phyloP scores from a whole-genome alignment of 2,329 filamentous ascomycete species.

The Amphichorda felina region DNA sequence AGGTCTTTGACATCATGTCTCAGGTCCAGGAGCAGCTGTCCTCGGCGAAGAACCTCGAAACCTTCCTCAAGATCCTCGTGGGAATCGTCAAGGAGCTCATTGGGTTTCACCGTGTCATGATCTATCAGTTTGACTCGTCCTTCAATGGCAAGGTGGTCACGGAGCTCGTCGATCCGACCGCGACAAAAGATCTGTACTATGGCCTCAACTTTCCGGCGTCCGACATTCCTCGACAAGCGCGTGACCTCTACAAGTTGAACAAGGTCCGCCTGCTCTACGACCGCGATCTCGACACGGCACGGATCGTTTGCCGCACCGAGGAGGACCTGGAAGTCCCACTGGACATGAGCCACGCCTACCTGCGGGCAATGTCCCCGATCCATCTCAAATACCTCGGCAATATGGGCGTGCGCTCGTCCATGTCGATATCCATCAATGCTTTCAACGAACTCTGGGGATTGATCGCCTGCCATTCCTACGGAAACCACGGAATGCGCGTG shows the following conservation, averaged over 20 bases:
- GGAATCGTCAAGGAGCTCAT: constrained; percentile 84
- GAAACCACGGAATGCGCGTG: constrained; percentile 69
- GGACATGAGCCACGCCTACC: constrained; percentile 74
- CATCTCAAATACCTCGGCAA: constrained; percentile 79
- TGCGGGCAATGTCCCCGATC: constrained; percentile 83
- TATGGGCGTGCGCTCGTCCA: constrained; percentile 86
- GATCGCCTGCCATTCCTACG: constrained; percentile 78
- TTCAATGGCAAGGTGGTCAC: constrained; percentile 85
- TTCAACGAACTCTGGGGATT: constrained; percentile 81
- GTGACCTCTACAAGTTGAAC: constrained; percentile 84
- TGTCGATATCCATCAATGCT: constrained; percentile 87
- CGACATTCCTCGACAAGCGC: constrained; percentile 74
- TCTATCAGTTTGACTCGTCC: constrained; percentile 76
- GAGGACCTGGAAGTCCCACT: constrained; percentile 65
- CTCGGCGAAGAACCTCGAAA: constrained; percentile 56
- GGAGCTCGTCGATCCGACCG: constrained; percentile 69
- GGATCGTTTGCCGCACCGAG: constrained; percentile 66
- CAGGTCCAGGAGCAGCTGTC: constrained; percentile 83
- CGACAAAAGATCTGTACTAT: constrained; percentile 75
- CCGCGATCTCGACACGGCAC: constrained; percentile 65
- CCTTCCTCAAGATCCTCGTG: constrained; percentile 68
- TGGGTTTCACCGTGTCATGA: constrained; percentile 84
- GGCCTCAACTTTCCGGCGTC: constrained; percentile 81
- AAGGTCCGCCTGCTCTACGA: constrained; percentile 83
- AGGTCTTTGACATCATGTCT: constrained; percentile 84